Base-by-base conservation (phyloP, 202 grass and related monocot species). In the Saccharum hybrid region DNA sequence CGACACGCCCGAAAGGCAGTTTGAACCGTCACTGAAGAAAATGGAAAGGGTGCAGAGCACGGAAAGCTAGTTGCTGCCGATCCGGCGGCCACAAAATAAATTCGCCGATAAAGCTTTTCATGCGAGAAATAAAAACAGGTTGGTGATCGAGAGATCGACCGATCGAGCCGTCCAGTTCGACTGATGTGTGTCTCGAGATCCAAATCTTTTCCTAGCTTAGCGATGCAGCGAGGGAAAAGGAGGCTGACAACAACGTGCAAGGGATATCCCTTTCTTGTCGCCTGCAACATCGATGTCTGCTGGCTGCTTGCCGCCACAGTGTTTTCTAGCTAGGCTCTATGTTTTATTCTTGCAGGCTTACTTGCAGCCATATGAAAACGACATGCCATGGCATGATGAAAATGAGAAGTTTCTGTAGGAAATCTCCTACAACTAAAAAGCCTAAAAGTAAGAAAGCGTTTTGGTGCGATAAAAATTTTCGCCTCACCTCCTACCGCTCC, bases 211-310 rank as follows among this genome's bases (percentile, higher is more conserved):
- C 15, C 26, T 69, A 80, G 84, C 68, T 76, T 71, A 40, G 38
- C 57, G 80, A 83, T 87, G 84, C 88, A 59, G 70, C 62, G 34
- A 76, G 70, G 70, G 5, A 63, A 83, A 76, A 66, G 56, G 64
- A 76, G 42, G 9, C 33, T 36, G 84, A 87, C 23, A 61, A 28
- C 43, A 48, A 72, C 36, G 75, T 59, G 15, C 30, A 61, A 31
- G 54, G 83, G 85, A 86, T 86, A 75, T 86, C 84, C 75, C 62
- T 86, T 90, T 83, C 84, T 79, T 86, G 75, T 82, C 61, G 74
- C 2, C 49, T 69, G 74, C 18, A 63, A 2, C 19, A 40, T 74
- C 26, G 43, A 36, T 21, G 76, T n/a, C 10, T 10, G 63, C 70
- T 72, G 40, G 23, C 60, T 65, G 60, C 38, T 14, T 10, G 51